Base-by-base conservation (phyloP, 2,329 filamentous ascomycete species). In the Beauveria sp. region DNA sequence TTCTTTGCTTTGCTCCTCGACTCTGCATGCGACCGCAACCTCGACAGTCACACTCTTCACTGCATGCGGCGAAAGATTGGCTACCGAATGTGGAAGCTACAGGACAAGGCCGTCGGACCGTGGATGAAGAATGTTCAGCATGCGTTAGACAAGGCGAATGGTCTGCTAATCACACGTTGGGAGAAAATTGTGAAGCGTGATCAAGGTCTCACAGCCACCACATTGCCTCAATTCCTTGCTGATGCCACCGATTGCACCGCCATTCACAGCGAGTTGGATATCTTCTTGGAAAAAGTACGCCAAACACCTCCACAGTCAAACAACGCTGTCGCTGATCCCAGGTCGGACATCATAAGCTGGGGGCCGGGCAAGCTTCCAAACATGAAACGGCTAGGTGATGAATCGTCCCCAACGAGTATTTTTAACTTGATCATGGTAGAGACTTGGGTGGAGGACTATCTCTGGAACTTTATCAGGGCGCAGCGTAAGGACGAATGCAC, bases 61-160 rank as follows among this genome's bases (percentile, higher is more conserved):
- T 63, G 68, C 3, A 79, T 82, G 72, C 72, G 64, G 6, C 71
- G 74, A 1, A 83, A 83, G 61, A 59, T 83, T 14, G 68, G 70
- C 3, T 70, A 76, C 20, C 74, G 80, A 0, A 63, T 76, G 3
- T 64, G 69, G 18, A 83, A 82, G 63, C 65, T 82, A 12, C 61
- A 64, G 14, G 20, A n/a, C 5, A 20, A 47, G 8, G 20, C 56
- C 1, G 22, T 50, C 3, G 63, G 65, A 12, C 10, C 22, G 0
- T 67, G 60, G 62, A 62, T 67, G 62, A 1, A 9, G 4, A 6
- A 4, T 28, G 67, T 65, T 1, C 9, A 51, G 5, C 9, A 7
- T 1, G 52, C 53, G 5, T 59, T 65, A 30, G 58, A 53, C 6
- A 49, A 18, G 1, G 50, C 46, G 45, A 20, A 20, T 9, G n/a